Evolutionary conservation across 2,329 filamentous ascomycete species (phyloP), one percentile per base, ranked within the genome.

Genomic region (Paecilomyces sp.): DNA sequence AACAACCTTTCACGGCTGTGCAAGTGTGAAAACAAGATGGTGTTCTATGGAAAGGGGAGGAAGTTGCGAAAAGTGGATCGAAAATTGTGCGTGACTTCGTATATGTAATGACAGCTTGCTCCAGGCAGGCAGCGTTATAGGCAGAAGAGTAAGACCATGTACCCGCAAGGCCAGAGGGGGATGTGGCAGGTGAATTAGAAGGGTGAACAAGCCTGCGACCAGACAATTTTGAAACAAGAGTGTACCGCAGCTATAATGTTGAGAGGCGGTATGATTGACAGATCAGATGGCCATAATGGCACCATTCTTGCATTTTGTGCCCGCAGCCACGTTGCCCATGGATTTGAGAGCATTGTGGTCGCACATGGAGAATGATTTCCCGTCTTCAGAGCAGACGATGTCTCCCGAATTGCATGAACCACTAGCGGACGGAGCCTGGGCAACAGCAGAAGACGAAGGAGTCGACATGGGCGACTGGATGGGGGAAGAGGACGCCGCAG

Each of bases 311-410:
- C 75, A 77, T 11, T 58, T 57, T 31, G 70, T 77, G 6, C 75
- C 75, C 3, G 69, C 61, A 28, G 75, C 73, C 11, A 77, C 75
- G 25, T 64, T 55, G 3, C 75, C 75, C 75, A 77, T 77, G 61
- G 64, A 65, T 51, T 73, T 57, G 5, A 72, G 66, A 0, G 50
- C 57, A n/a, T 67, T 68, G 55, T 70, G 60, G 55, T 62, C 62
- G 64, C 74, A 77, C 60, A 74, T 65, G 15, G 70, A 72, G 68
- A 73, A 77, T 22, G 66, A 62, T 1, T 56, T 63, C 4, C 70
- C 74, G 55, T 72, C 66, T 0, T 65, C 61, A 15, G 70, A 65
- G 57, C 75, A 77, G 25, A 72, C 61, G 41, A 76, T 69, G 7
- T 68, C 66, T 2, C 73, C 73, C 8, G 67, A 61, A 1, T 41